Base-by-base conservation (phyloP, 306 rosid species). In the Vicia faba region DNA sequence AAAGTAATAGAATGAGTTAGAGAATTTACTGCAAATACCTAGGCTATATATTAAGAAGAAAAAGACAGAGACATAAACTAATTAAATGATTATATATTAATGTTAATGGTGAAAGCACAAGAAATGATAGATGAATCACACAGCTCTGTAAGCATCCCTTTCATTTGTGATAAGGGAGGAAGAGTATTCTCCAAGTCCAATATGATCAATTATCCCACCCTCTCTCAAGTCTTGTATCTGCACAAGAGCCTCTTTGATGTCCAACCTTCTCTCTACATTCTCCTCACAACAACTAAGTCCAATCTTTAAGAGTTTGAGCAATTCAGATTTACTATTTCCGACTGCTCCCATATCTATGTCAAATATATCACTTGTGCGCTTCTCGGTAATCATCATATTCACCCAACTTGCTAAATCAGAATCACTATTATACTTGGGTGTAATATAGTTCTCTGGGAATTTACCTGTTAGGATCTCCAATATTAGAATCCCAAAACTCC, bases 251-350 rank as follows among this genome's bases (percentile, higher is more conserved):
- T 86, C 95, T 51, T 75, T 77, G 33, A 95, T 70, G 67, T 86
- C 95, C 59, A 86, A 40, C 49, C 97, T 85, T 60, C 91, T 86
- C 15, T 88, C 97, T 71, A 85, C 84, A 14, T 90, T 92, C 83
- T 84, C 97, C 79, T 95, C 97, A 54, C 99, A 95, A 63, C 99
- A 95, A 68, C 90, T 82, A 54, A 95, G 59, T 5, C 91, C 99
- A 48, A 95, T 86, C 87, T 88, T 95, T 39, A 95, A 65, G 16
- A 95, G 89, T 83, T 88, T 86, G 20, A 95, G 70, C 80, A 90
- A 46, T 56, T 90, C 92, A 3, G 86, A 79, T 78, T 85, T 89
- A 46, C 68, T 78, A 60, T 72, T 81, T 41, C 84, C 75, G 0
- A 74, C 36, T 35, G 79, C 81, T 33, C 80, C 84, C 90, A 93